Conservation (phyloP, 148 eudicot species). For the Rhododendron simsii region DNA sequence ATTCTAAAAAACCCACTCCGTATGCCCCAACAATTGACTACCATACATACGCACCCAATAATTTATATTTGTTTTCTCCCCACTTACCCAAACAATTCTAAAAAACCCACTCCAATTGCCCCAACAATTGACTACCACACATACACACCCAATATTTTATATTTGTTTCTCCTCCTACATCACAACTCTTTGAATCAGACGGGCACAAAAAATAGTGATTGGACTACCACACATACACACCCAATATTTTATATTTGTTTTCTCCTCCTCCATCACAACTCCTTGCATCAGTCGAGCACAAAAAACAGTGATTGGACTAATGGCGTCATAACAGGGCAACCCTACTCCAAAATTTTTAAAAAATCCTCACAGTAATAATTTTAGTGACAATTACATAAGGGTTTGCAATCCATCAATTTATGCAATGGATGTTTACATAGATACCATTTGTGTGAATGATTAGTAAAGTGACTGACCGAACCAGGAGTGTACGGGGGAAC, state of each 20-base stretch:
- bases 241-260: too few species aligned
- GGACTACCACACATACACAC: background rate
- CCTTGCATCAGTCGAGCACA: background rate
- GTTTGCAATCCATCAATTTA: background rate
- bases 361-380: background rate
- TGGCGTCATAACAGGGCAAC: background rate
- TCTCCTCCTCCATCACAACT: too few species aligned
- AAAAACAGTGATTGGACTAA: background rate
- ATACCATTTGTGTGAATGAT: background rate
- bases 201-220: background rate
- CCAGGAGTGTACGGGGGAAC: background rate
- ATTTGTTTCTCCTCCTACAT: background rate
- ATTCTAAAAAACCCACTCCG: background rate
- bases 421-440: background rate
- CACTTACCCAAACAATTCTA: too few species aligned
- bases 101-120: too few species aligned
- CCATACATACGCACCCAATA: too few species aligned
- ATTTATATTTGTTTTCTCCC: too few species aligned
- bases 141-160: background rate
- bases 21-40: background rate
- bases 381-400: background rate
- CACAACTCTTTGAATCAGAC: background rate
- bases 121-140: background rate
- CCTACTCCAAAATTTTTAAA: too few species aligned
- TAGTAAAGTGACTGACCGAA: background rate